phyloP scores from a whole-genome alignment of 495 filamentous ascomycete species.

The Tricharina praecox region DNA sequence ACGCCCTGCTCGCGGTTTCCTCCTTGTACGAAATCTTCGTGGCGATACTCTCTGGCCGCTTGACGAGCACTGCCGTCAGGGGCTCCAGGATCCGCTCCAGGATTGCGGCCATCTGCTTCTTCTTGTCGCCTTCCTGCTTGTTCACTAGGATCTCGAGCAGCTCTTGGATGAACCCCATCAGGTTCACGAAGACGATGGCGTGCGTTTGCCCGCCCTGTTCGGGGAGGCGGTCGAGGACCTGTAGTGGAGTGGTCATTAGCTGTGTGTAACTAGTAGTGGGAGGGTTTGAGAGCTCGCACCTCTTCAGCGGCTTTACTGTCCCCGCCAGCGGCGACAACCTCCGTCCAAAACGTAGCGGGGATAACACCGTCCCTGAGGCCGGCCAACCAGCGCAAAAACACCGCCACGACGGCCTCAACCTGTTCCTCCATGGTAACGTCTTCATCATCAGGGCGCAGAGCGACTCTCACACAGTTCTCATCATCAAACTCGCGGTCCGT shows the following conservation, averaged over 20 bases:
- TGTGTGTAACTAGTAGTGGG: constrained; percentile 1
- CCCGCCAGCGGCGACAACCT: constrained; percentile 22
- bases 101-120: constrained; percentile 30
- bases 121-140: constrained; percentile 26
- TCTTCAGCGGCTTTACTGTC: constrained; percentile 20
- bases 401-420: constrained; percentile 18
- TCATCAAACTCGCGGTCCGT: constrained; percentile 14
- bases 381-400: constrained; percentile 16
- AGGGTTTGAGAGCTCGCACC: constrained; percentile 7
- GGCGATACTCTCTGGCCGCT: constrained; percentile 15
- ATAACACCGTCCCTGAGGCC: constrained; percentile 18
- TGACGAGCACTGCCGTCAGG: constrained; percentile 34
- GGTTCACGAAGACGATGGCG: constrained; percentile 24
- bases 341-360: constrained; percentile 17
- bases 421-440: constrained; percentile 2
- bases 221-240: constrained; percentile 25
- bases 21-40: constrained; percentile 19
- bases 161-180: constrained; percentile 23
- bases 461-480: constrained; percentile 10
- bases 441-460: constrained; percentile 12
- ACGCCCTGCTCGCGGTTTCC: constrained; percentile 32
- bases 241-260: constrained; percentile 1
- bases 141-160: constrained; percentile 24
- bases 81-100: constrained; percentile 31
- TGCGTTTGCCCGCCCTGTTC: constrained; percentile 17